A percentile compares a stretch with the other conserved stretches of the same genome.
phyloP scores from a whole-genome alignment of 495 filamentous ascomycete species.

The Entonaema liquescens region DNA sequence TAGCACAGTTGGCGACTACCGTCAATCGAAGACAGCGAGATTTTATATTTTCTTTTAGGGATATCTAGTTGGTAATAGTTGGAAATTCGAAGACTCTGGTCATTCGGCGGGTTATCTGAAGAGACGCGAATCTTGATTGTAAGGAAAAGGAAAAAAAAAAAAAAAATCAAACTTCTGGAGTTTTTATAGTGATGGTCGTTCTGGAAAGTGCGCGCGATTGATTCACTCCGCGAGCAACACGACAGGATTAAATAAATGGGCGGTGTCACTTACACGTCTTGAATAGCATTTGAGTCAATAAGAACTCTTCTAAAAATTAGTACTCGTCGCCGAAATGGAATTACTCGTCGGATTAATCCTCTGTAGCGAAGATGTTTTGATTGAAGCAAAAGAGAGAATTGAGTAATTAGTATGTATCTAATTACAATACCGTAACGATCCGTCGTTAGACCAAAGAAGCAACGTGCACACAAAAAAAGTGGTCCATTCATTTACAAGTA shows the following conservation, averaged over 20 bases:
- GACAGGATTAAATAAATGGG: conserved; percentile 6
- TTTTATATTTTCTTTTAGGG: background rate
- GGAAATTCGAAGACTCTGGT: background rate
- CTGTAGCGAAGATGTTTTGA: conserved; percentile 31
- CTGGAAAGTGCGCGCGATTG: conserved; percentile 5
- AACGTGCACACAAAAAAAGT: conserved; percentile 34
- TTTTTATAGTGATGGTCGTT: background rate
- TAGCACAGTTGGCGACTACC: conserved; percentile 1
- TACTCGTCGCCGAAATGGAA: background rate
- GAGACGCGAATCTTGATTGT: background rate
- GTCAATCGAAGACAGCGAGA: background rate
- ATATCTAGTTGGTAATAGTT: background rate
- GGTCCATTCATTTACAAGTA: conserved; percentile 41
- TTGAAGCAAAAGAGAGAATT: conserved; percentile 20
- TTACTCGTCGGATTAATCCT: conserved; percentile 5
- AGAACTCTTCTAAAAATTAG: conserved; percentile 9
- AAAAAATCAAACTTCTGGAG: background rate
- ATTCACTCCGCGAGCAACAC: background rate
- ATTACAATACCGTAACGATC: conserved; percentile 9
- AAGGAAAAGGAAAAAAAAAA: no score
- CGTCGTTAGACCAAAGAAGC: conserved; percentile 7
- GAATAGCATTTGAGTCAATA: conserved; percentile 15
- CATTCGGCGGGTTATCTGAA: background rate
- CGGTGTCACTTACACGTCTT: conserved; percentile 31
- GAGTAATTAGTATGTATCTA: background rate